Percentiles rank a stretch among this genome's conserved stretches.
phyloP scores from a whole-genome alignment of 805 yeast genomes.

The Saccharomycopsis fibuligera region DNA sequence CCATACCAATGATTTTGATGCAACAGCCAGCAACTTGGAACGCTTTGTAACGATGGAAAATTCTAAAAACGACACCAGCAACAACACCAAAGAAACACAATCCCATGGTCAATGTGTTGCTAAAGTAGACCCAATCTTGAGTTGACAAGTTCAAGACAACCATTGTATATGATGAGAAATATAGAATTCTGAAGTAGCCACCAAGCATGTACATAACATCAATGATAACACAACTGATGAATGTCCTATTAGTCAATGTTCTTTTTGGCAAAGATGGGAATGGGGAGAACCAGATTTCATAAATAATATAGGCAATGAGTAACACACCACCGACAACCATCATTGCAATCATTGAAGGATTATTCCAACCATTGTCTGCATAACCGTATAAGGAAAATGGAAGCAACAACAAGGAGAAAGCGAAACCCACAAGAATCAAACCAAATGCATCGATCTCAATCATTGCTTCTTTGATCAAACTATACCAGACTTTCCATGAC shows the following conservation, averaged over 20 bases:
- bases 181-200: constrained; percentile 27
- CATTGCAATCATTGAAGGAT: constrained; percentile 40
- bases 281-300: constrained; percentile 33
- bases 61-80: constrained; percentile 32
- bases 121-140: constrained; percentile 33
- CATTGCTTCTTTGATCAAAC: constrained; percentile 22
- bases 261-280: constrained; percentile 35
- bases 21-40: constrained; percentile 31
- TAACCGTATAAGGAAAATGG: constrained; percentile 33
- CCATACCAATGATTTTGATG: constrained; percentile 32
- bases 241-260: constrained; percentile 33
- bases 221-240: constrained; percentile 30
- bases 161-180: constrained; percentile 32
- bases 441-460: constrained; percentile 36
- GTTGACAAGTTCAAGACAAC: constrained; percentile 30
- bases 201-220: constrained; percentile 31
- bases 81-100: constrained; percentile 34
- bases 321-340: constrained; percentile 34
- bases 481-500: constrained; percentile 15
- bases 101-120: constrained; percentile 33
- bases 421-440: constrained; percentile 33
- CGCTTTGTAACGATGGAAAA: constrained; percentile 33
- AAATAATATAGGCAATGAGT: constrained; percentile 30
- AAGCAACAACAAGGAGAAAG: constrained; percentile 33
- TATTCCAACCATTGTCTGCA: constrained; percentile 31